Conservation (phyloP, 345 rosid species). For the Lenwebbia sp. region DNA sequence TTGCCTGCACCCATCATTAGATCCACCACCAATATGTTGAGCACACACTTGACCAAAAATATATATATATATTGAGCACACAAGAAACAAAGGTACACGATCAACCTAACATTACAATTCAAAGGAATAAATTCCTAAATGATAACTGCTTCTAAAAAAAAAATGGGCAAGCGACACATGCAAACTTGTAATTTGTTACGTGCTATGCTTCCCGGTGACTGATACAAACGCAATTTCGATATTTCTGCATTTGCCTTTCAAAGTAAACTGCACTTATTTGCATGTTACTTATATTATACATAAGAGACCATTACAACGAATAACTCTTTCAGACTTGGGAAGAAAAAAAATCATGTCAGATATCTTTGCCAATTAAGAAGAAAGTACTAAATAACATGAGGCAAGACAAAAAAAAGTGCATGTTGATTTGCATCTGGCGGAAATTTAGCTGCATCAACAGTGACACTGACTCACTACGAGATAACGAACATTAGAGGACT, state of each 20-base stretch:
- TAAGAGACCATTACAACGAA: not conserved
- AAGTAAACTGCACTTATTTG: not conserved
- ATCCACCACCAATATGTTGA: not conserved
- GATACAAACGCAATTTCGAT: not conserved
- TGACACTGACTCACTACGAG: not conserved
- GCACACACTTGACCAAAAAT: not conserved
- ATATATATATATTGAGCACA: not conserved
- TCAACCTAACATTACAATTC: not conserved
- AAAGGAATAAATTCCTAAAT: not conserved
- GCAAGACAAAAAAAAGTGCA: not conserved
- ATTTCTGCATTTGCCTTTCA: not conserved
- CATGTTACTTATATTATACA: not conserved
- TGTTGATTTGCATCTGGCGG: not conserved
- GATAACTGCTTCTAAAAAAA: not conserved
- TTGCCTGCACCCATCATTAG: not conserved
- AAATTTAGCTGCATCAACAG: not conserved
- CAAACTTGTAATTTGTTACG: not conserved
- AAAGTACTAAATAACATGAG: not conserved
- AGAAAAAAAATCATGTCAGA: not conserved
- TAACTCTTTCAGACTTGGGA: not conserved
- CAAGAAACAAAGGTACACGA: not conserved
- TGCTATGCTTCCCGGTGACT: not conserved
- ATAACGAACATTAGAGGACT: not conserved
- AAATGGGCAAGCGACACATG: not conserved
- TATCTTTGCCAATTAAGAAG: not conserved